Conservation (phyloP, 2,329 filamentous ascomycete species). For the Fusarium euwallaceae region DNA sequence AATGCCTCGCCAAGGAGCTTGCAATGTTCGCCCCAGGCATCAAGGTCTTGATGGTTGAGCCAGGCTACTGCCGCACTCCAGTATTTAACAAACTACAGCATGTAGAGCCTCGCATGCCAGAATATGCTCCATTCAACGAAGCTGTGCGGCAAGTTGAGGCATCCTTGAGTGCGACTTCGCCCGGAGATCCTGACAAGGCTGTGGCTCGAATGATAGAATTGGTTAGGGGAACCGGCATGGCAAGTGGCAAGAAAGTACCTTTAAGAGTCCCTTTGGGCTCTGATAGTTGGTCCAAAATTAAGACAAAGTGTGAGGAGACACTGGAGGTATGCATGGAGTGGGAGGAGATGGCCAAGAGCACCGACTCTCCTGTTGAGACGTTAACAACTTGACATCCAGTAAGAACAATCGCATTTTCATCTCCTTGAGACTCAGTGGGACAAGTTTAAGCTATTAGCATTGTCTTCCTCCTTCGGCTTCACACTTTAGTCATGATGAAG, state of each 20-base stretch:
- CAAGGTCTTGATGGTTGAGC: conserved; percentile 55
- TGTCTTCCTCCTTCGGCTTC: too few species aligned
- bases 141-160: conserved; percentile 37
- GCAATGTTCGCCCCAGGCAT: conserved; percentile 46
- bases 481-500: too few species aligned
- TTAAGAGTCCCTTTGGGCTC: conserved; percentile 65
- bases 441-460: too few species aligned
- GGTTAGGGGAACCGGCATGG: conserved; percentile 60
- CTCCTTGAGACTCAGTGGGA: too few species aligned
- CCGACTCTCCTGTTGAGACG: conserved; percentile 47
- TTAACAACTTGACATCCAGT: not conserved
- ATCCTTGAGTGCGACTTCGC: conserved; percentile 51
- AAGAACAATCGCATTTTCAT: too few species aligned
- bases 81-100: conserved; percentile 54
- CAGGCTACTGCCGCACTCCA: conserved; percentile 55
- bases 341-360: conserved; percentile 63
- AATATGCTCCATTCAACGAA: conserved; percentile 51
- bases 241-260: conserved; percentile 52
- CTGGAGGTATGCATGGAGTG: conserved; percentile 62
- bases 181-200: conserved; percentile 64
- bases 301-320: conserved; percentile 63
- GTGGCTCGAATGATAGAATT: conserved; percentile 67
- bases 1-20: conserved; percentile 45
- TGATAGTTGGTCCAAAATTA: conserved; percentile 64
- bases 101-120: conserved; percentile 38